phyloP scores from a whole-genome alignment of 192 early-diverging fungal genomes.

The Chytriomyces sp. region DNA sequence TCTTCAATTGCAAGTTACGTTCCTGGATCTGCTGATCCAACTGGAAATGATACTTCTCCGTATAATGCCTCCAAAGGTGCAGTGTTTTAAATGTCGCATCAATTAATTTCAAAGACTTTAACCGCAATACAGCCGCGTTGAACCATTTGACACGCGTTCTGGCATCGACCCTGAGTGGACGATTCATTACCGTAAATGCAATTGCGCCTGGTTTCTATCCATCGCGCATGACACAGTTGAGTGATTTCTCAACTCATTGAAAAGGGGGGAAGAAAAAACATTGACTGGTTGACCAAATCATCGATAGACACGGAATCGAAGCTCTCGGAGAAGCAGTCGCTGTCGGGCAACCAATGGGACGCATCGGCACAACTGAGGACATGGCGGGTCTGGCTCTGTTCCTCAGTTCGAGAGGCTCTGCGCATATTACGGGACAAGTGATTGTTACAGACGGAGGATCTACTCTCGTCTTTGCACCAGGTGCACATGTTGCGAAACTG shows the following conservation, averaged over 20 bases:
- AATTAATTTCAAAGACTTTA: no score
- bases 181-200: slow-evolving; percentile 51
- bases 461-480: slow-evolving; percentile 33
- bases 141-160: slow-evolving; percentile 60
- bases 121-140: slow-evolving; percentile 43
- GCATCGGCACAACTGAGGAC: slow-evolving; percentile 85
- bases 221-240: slow-evolving; percentile 56
- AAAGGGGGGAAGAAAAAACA: no score
- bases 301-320: slow-evolving; percentile 9
- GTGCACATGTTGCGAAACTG: slow-evolving; percentile 33
- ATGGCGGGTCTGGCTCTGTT: slow-evolving; percentile 87
- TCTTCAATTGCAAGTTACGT: slow-evolving; percentile 50
- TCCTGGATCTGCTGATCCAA: slow-evolving; percentile 41
- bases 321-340: slow-evolving; percentile 11
- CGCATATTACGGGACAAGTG: slow-evolving; percentile 83
- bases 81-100: no score
- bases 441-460: slow-evolving; percentile 86
- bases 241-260: slow-evolving; percentile 65
- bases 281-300: slow-evolving; percentile 56
- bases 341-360: slow-evolving; percentile 59
- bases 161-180: slow-evolving; percentile 44
- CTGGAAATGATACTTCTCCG: slow-evolving; percentile 52
- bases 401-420: slow-evolving; percentile 72
- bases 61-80: slow-evolving; percentile 35
- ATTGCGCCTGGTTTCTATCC: slow-evolving; percentile 60